Percentiles rank a stretch among this genome's conserved stretches.
These are phyloP conservation scores for Sporothrix euskadiensis DNA, from an alignment of 2,329 filamentous ascomycete genomes.

Conservation along the genomic window DNA sequence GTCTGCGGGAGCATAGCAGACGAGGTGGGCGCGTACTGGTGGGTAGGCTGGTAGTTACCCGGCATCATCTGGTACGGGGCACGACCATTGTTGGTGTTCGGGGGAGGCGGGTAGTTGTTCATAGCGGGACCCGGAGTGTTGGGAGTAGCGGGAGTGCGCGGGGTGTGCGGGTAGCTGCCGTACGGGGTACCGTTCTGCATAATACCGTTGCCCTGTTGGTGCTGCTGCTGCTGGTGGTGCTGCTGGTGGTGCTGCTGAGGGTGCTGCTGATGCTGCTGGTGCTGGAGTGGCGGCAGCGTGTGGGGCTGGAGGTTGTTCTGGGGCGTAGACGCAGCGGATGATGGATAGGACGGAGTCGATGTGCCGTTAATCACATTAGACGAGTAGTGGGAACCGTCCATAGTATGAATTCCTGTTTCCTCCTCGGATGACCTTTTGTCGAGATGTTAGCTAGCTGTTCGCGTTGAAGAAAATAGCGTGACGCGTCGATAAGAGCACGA, in stretches of 20 bases:
- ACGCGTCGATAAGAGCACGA: conserved; percentile 12
- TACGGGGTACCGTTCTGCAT: conserved; percentile 55
- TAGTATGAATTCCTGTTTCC: conserved; percentile 34
- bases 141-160: conserved; percentile 63
- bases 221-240: conserved; percentile 32
- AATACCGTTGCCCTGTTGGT: conserved; percentile 42
- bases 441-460: conserved; percentile 19
- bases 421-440: conserved; percentile 17
- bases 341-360: conserved; percentile 37
- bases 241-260: conserved; percentile 38
- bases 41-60: conserved; percentile 54
- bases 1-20: conserved; percentile 66
- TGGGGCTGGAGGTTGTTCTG: conserved; percentile 36
- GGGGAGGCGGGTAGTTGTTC: conserved; percentile 55
- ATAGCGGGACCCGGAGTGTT: conserved; percentile 59
- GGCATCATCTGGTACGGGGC: conserved; percentile 58
- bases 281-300: conserved; percentile 40
- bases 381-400: conserved; percentile 38
- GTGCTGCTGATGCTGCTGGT: conserved; percentile 46
- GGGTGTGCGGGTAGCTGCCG: conserved; percentile 61
- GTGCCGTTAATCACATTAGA: conserved; percentile 39
- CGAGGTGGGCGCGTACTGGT: conserved; percentile 57
- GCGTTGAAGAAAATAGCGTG: neutral
- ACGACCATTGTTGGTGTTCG: conserved; percentile 49
- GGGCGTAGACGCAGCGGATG: conserved; percentile 36